Percentiles rank a stretch among this genome's conserved stretches.
phyloP scores from a whole-genome alignment of 2,329 filamentous ascomycete species.

The Botrytis squamosa region DNA sequence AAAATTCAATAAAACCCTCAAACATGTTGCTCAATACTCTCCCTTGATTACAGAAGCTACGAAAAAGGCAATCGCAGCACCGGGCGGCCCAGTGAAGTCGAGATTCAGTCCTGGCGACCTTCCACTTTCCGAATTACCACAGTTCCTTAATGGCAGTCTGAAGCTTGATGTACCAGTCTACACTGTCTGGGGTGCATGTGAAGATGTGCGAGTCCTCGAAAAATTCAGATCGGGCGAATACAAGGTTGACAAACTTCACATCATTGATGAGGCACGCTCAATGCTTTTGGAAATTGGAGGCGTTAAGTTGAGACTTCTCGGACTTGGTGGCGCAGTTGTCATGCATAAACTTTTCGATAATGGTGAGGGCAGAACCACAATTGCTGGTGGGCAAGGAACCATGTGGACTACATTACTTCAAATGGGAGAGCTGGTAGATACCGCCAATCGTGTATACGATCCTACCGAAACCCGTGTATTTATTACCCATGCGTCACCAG shows the following conservation, averaged over 20 bases:
- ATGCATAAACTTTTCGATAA: constrained; percentile 99
- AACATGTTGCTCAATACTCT: constrained; percentile 98
- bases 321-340: constrained; percentile 91
- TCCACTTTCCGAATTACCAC: constrained; percentile 86
- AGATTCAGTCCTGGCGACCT: constrained; percentile 79
- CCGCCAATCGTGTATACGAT: constrained; percentile 96
- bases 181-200: constrained; percentile 98
- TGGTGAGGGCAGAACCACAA: constrained; percentile 94
- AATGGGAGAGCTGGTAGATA: constrained; percentile 97
- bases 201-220: constrained; percentile 95
- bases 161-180: constrained; percentile 96
- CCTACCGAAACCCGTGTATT: constrained; percentile 96
- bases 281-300: constrained; percentile 92
- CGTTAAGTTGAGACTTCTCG: constrained; percentile 90
- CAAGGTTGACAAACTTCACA: constrained; percentile 95
- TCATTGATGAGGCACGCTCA: constrained; percentile 97
- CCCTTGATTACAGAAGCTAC: constrained; percentile 80
- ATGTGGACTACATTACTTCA: constrained; percentile 99
- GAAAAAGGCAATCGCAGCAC: constrained; percentile 65
- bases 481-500: constrained; percentile 94
- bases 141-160: constrained; percentile 82
- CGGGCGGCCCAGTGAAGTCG: constrained; percentile 78
- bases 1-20: constrained; percentile 69
- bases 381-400: constrained; percentile 95
- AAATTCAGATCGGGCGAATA: constrained; percentile 98